Evolutionary conservation across 768 basidiomycete genomes (phyloP).

Genomic region (Lyophyllum atratum): DNA sequence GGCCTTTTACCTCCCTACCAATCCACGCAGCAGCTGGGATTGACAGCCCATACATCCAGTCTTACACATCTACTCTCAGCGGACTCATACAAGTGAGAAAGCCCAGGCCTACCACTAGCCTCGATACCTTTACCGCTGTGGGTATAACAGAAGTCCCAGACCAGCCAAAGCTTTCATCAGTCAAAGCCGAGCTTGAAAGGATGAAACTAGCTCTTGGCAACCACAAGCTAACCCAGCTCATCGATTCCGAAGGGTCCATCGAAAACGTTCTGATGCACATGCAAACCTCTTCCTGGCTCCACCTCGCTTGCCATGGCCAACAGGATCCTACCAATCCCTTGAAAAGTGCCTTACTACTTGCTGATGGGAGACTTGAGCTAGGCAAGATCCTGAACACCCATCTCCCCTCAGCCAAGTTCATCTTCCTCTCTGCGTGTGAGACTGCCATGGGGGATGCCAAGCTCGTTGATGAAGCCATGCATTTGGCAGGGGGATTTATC

Average conservation of each 20-base stretch:
- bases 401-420: conserved; percentile 30
- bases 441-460: conserved; percentile 21
- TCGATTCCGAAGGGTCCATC: conserved; percentile 5
- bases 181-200: not conserved
- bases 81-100: conserved; percentile 7
- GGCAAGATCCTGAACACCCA: conserved; percentile 21
- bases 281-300: conserved; percentile 15
- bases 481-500: conserved; percentile 31
- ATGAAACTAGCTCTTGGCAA: not conserved
- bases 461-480: conserved; percentile 29
- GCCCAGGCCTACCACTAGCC: not conserved
- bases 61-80: conserved; percentile 14
- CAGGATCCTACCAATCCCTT: conserved; percentile 18
- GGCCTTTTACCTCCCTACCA: conserved; percentile 7
- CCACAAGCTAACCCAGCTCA: not conserved
- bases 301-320: conserved; percentile 26
- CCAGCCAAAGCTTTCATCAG: not conserved
- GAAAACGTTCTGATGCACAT: conserved; percentile 9
- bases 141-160: not conserved
- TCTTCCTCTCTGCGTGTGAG: conserved; percentile 33
- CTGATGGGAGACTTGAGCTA: conserved; percentile 20
- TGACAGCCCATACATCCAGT: conserved; percentile 13
- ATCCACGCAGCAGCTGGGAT: conserved; percentile 17
- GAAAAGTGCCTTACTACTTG: conserved; percentile 17
- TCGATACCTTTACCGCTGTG: conserved; percentile 4